phyloP scores from a whole-genome alignment of 2,329 filamentous ascomycete genomes.

The Scorias spongiosa region DNA sequence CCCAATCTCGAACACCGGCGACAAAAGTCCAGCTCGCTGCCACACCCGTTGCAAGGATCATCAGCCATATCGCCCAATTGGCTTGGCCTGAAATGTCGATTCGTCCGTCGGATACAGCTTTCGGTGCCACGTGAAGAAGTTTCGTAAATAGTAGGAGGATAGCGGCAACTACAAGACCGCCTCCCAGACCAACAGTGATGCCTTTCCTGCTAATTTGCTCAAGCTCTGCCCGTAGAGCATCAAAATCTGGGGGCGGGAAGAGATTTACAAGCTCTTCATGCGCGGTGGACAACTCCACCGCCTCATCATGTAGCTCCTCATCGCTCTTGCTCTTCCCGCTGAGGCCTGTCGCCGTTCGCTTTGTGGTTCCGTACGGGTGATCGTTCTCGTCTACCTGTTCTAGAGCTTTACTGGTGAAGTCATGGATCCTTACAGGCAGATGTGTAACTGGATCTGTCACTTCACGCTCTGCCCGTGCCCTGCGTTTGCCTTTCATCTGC shows the following conservation, averaged over 20 bases:
- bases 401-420: constrained; percentile 50
- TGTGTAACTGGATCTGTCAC: constrained; percentile 63
- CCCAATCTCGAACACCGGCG: constrained; percentile 35
- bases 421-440: constrained; percentile 51
- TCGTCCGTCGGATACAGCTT: background rate
- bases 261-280: constrained; percentile 33
- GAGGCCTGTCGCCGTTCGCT: constrained; percentile 29
- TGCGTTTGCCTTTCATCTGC: constrained; percentile 32
- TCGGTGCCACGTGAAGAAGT: constrained; percentile 6
- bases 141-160: constrained; percentile 15
- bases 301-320: constrained; percentile 29
- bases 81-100: background rate
- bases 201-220: constrained; percentile 29
- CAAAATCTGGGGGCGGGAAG: constrained; percentile 40
- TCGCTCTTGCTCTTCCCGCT: constrained; percentile 30
- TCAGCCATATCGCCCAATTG: constrained; percentile 6
- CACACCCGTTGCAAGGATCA: constrained; percentile 5
- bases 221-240: constrained; percentile 29
- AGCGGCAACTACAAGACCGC: constrained; percentile 12
- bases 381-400: constrained; percentile 32
- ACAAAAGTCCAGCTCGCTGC: constrained; percentile 11
- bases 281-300: constrained; percentile 24
- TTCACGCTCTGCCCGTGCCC: constrained; percentile 37
- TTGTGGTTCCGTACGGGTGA: constrained; percentile 24
- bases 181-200: constrained; percentile 24